Base-by-base conservation (phyloP, 2,329 filamentous ascomycete genomes). In the Trichophyton equinum region DNA sequence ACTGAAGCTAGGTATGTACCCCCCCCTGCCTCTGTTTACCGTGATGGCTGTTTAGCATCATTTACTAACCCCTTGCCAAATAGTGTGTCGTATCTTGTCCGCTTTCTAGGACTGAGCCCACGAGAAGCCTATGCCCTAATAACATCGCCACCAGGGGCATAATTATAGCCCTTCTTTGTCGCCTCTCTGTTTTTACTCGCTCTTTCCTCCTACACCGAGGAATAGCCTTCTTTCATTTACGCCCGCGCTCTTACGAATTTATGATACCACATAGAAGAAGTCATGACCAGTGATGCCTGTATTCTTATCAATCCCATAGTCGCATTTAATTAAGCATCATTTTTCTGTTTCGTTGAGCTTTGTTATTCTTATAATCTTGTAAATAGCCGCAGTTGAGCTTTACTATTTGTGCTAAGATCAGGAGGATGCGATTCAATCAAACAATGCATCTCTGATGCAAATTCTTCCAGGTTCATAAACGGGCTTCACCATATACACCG, bases 1-100 rank as follows among this genome's bases (percentile, higher is more conserved):
- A 81, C 79, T 58, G 85, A 87, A 67, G 88, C 90, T 67, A 92
- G 88, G 91, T 96, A 76, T 82, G 86, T 81, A 18, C 6, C 47
- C 42, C 9, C 9, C 46, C 27, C 25, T 5, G 1, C 27, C 27
- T 30, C 27, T 51, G 4, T 22, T 57, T 11, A 22, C 13, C 7
- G 33, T 40, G 55, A 36, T 30, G 30, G 38, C 5, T 15, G 3
- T 22, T 47, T 57, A 49, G 2, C 47, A 55, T 30, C 20, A 56
- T 51, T 60, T 30, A 59, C 22, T 40, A 44, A 40, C 22, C 25
- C 20, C 38, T 47, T 33, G n/a, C 13, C 6, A 46, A 30, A 36
- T 60, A 87, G 84, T 69, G 78, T 85, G 67, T 81, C 86, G 66
- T 86, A 86, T 71, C 76, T 87, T 58, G 80, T 82, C 46, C 82